Base-by-base conservation (phyloP, 768 basidiomycete genomes). In the Pisolithus marmoratus region DNA sequence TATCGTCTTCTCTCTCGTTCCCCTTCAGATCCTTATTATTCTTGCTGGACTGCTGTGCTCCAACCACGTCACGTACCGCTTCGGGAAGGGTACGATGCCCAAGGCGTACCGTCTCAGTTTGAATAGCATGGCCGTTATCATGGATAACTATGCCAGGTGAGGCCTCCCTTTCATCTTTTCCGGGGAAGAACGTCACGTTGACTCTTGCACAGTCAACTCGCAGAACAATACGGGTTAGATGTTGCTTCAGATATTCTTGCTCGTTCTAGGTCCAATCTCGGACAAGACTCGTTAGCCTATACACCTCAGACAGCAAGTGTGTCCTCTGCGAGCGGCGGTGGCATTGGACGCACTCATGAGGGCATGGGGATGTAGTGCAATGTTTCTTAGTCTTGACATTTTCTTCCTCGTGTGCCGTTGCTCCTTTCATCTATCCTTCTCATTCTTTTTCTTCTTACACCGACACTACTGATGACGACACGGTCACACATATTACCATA, bases 21-120 rank as follows among this genome's bases (percentile, higher is more conserved):
- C 87, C 2, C 60, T 81, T 12, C 88, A 90, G 54, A 66, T 92
- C 44, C 62, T 61, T n/a, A 73, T 84, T 64, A 89, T 89, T 60
- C 54, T 87, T 53, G 72, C 74, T 1, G 82, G 75, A 17, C 67
- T 91, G 50, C 67, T 91, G 46, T 91, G 85, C 65, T 83, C 83
- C 22, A 90, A 90, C 68, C 89, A 92, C 58, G 82, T 92, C 64
- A 91, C 88, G 23, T 90, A 90, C 64, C 77, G 89, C 48, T 91
- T 91, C 66, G 89, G 88, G 9, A 91, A 90, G 72, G 89, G 90
- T 53, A 83, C 90, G 82, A 89, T 85, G 77, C 89, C 88, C 38
- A 87, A 88, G 73, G 81, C 84, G 14, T 91, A 92, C 67, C 74
- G 87, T 34, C 74, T 91, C 42, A 83, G 82, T 69, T 71, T 80